These are phyloP conservation scores for Botryosphaeria dothidea DNA, from an alignment of 2,329 filamentous ascomycete genomes.

Conservation along the genomic window DNA sequence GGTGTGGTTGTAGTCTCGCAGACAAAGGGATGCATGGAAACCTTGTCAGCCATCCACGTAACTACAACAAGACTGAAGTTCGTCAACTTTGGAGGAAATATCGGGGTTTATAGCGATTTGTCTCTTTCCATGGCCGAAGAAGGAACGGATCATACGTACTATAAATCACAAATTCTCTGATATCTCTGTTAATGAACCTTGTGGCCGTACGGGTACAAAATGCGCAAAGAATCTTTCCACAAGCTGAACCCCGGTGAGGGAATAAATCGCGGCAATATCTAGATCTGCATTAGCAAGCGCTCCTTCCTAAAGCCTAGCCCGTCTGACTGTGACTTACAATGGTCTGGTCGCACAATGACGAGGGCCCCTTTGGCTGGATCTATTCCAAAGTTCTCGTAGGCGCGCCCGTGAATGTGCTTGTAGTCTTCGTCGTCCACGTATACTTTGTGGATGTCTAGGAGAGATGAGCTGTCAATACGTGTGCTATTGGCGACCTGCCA, in stretches of 20 bases:
- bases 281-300: neutral
- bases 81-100: too few species aligned
- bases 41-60: too few species aligned
- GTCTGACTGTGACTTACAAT: neutral
- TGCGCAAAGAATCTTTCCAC: neutral
- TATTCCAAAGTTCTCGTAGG: constrained; percentile 59
- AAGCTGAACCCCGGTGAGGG: neutral
- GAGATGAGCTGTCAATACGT: neutral
- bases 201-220: neutral
- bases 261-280: neutral
- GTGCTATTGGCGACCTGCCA: too few species aligned
- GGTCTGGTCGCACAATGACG: constrained; percentile 60
- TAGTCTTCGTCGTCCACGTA: constrained; percentile 62
- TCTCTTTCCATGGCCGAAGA: too few species aligned
- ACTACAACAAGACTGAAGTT: too few species aligned
- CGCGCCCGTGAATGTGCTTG: constrained; percentile 37
- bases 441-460: constrained; percentile 58
- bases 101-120: too few species aligned
- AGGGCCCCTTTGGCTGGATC: constrained; percentile 38
- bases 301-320: too few species aligned
- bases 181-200: too few species aligned
- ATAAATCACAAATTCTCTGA: neutral
- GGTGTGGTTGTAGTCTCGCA: too few species aligned
- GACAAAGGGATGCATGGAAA: too few species aligned
- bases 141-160: too few species aligned